These are phyloP conservation scores for Eutrema salsugineum DNA, from an alignment of 441 rosid genomes.

Conservation along the genomic window DNA sequence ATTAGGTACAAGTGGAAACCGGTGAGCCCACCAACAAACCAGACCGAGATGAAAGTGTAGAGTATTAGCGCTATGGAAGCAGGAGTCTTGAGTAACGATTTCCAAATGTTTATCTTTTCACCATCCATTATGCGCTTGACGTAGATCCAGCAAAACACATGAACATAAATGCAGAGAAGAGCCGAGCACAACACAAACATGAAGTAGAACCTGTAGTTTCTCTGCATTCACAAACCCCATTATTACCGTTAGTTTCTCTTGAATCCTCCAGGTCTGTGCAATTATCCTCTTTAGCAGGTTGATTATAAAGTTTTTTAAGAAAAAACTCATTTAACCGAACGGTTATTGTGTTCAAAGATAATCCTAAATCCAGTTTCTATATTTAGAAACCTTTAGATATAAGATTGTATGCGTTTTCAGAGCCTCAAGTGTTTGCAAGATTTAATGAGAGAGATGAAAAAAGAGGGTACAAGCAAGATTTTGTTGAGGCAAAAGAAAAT, in stretches of 20 bases:
- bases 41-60: constrained; percentile 70
- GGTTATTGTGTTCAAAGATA: background rate
- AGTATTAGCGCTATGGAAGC: constrained; percentile 72
- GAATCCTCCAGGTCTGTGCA: background rate
- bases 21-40: constrained; percentile 98
- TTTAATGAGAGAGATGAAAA: background rate
- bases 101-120: constrained; percentile 66
- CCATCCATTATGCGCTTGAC: constrained; percentile 60
- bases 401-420: background rate
- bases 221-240: constrained; percentile 51
- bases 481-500: background rate
- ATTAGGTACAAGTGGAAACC: constrained; percentile 90
- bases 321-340: background rate
- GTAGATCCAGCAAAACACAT: constrained; percentile 92
- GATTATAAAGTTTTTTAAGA: background rate
- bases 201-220: constrained; percentile 97
- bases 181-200: constrained; percentile 77
- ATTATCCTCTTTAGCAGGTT: background rate
- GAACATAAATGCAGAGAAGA: constrained; percentile 81
- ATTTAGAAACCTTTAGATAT: constrained; percentile 7
- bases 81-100: constrained; percentile 79
- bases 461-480: background rate
- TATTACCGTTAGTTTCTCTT: background rate
- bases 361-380: background rate
- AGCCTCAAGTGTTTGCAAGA: background rate